phyloP scores from a whole-genome alignment of 495 filamentous ascomycete species.

The Apiosordaria backusii region DNA sequence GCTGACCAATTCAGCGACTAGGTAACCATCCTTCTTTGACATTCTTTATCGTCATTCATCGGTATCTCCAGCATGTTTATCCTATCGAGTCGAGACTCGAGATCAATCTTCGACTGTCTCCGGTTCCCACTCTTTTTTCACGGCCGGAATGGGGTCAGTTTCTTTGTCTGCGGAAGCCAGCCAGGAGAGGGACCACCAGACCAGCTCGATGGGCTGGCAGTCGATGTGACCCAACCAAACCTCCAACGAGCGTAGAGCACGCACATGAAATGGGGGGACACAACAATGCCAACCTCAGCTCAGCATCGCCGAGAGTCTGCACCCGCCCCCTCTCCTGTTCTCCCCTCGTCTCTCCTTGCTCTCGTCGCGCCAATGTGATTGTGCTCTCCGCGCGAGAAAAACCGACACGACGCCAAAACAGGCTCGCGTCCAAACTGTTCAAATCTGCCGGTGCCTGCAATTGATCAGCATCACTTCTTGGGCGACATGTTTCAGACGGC shows the following conservation, averaged over 20 bases:
- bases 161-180: constrained; percentile 1
- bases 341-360: background rate
- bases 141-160: constrained; percentile 15
- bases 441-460: background rate
- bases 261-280: background rate
- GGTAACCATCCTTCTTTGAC: background rate
- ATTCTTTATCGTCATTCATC: background rate
- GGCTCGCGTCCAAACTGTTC: background rate
- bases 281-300: constrained; percentile 3
- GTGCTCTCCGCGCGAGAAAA: constrained; percentile 1
- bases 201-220: background rate
- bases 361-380: constrained; percentile 3
- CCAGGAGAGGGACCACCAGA: background rate
- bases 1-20: constrained; percentile 16
- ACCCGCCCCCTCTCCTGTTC: background rate
- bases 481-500: background rate
- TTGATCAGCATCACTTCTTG: constrained; percentile 7
- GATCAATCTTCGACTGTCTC: background rate
- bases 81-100: background rate
- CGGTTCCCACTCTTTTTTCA: constrained; percentile 2
- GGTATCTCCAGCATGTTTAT: background rate
- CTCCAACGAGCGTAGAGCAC: background rate
- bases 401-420: background rate
- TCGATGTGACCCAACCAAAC: constrained; percentile 9
- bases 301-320: constrained; percentile 5